Conservation (phyloP, 441 rosid genomes). For the Caryocar brasiliense region DNA sequence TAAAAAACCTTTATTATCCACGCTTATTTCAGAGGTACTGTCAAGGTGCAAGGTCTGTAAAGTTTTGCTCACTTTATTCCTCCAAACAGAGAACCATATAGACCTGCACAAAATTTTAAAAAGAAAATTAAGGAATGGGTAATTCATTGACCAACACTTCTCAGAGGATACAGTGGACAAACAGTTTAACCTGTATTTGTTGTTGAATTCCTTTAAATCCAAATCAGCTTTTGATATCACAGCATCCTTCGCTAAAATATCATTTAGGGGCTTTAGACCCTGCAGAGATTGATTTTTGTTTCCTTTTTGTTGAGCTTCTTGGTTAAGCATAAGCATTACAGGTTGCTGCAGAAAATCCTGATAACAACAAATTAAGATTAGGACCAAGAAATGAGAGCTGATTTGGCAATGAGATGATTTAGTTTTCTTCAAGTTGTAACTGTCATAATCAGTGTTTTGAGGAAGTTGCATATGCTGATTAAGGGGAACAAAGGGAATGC, state of each 20-base stretch:
- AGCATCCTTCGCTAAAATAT: constrained; percentile 28
- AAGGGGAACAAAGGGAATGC: background rate
- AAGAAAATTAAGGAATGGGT: no score
- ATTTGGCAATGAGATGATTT: no score
- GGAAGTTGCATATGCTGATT: no score
- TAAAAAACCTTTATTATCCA: constrained; percentile 37
- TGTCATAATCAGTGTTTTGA: no score
- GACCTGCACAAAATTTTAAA: constrained; percentile 31
- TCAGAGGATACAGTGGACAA: constrained; percentile 6
- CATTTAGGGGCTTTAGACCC: constrained; percentile 26
- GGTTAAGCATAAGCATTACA: constrained; percentile 55
- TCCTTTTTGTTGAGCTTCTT: constrained; percentile 38
- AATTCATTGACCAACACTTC: no score
- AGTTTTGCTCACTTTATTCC: constrained; percentile 26
- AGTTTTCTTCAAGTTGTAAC: no score
- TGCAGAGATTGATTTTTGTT: constrained; percentile 27
- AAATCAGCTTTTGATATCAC: constrained; percentile 26
- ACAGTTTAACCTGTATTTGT: constrained; percentile 38
- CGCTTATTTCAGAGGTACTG: constrained; percentile 21
- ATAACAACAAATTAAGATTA: constrained; percentile 7
- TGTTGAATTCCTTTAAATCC: constrained; percentile 32
- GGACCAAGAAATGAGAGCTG: background rate
- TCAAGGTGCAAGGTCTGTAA: constrained; percentile 25
- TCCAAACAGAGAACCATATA: constrained; percentile 57
- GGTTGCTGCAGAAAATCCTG: constrained; percentile 75